These are phyloP conservation scores for Cupressus sempervirens DNA, from an alignment of 75 land plant species.

Conservation along the genomic window DNA sequence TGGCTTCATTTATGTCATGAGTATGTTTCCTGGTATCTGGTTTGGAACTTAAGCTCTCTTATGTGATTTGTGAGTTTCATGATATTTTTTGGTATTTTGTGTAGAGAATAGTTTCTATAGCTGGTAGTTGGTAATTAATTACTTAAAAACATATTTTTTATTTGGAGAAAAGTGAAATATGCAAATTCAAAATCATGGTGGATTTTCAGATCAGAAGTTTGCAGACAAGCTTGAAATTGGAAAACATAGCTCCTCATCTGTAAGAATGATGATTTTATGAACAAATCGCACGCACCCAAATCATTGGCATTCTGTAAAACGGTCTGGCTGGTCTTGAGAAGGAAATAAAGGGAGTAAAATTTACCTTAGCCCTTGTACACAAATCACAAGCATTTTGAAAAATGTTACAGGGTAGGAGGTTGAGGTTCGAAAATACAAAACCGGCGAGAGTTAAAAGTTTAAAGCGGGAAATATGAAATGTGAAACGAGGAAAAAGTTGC, in stretches of 20 bases:
- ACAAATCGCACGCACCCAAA: not conserved
- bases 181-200: not conserved
- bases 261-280: not conserved
- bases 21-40: not conserved
- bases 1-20: not conserved
- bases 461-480: not conserved
- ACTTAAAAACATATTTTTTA: not conserved
- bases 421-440: not conserved
- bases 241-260: not conserved
- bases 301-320: not conserved
- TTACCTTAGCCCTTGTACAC: not conserved
- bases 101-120: not conserved
- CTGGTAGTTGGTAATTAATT: not conserved
- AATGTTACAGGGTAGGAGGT: not conserved
- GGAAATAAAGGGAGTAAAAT: not conserved
- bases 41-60: not conserved
- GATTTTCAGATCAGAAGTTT: not conserved
- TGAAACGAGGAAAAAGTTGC: not conserved
- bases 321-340: not conserved
- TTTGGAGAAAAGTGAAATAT: not conserved
- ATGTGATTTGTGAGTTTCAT: not conserved
- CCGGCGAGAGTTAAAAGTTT: not conserved
- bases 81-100: not conserved
- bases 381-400: not conserved
- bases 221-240: not conserved